These are phyloP conservation scores for Kluyveromyces wickerhamii DNA, from an alignment of 805 yeast species.

Conservation along the genomic window DNA sequence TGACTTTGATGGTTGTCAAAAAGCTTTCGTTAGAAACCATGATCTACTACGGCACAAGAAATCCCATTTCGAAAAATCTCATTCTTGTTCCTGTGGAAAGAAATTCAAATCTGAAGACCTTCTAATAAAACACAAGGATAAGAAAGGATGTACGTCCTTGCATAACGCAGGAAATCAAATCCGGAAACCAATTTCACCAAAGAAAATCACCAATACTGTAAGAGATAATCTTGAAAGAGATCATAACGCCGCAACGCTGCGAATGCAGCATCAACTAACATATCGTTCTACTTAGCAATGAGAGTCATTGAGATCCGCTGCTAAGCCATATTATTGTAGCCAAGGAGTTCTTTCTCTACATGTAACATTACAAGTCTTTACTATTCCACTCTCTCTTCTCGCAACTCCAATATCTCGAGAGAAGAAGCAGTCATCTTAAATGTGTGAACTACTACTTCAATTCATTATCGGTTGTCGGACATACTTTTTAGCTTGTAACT, in stretches of 20 bases:
- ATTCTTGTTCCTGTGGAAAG: constrained; percentile 87
- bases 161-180: not conserved
- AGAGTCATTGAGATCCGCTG: too few relatives aligned
- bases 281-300: too few relatives aligned
- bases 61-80: constrained; percentile 70
- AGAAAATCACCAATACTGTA: not conserved
- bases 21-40: constrained; percentile 90
- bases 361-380: too few relatives aligned
- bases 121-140: constrained; percentile 51
- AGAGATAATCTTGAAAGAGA: constrained; percentile 2
- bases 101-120: constrained; percentile 88
- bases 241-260: not conserved
- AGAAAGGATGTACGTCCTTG: not conserved
- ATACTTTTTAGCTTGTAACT: too few relatives aligned
- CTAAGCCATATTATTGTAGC: too few relatives aligned
- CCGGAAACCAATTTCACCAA: constrained; percentile 5
- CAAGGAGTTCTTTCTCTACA: too few relatives aligned
- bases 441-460: too few relatives aligned
- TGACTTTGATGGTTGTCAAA: constrained; percentile 52
- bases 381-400: too few relatives aligned
- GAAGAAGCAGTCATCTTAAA: too few relatives aligned
- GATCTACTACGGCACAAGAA: constrained; percentile 86
- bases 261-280: constrained; percentile 4
- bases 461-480: too few relatives aligned
- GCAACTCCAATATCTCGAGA: too few relatives aligned